phyloP scores from a whole-genome alignment of 108 stramenopile genomes.

The Thalassiosira profunda region DNA sequence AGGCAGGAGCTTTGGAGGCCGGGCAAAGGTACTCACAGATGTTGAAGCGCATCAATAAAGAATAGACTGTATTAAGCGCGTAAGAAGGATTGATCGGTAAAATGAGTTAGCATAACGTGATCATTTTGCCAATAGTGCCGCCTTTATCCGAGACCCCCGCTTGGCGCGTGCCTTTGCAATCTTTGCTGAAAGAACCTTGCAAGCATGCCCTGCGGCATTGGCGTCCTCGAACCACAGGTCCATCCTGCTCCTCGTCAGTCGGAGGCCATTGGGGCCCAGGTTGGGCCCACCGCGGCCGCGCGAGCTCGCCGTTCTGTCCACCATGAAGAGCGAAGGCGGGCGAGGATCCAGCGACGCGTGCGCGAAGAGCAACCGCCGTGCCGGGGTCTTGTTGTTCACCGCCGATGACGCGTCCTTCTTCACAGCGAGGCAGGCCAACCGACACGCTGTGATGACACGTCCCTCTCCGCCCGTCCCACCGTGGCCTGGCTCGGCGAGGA shows the following conservation, averaged over 20 bases:
- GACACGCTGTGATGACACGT: slow-evolving; percentile 66
- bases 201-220: slow-evolving; percentile 61
- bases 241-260: slow-evolving; percentile 54
- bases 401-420: slow-evolving; percentile 51
- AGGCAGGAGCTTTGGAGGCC: too few species aligned
- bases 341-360: slow-evolving; percentile 58
- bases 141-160: slow-evolving; percentile 42
- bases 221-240: slow-evolving; percentile 92
- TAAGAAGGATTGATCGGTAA: too few species aligned
- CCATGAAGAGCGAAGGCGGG: slow-evolving; percentile 70
- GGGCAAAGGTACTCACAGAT: too few species aligned
- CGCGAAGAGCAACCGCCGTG: slow-evolving; percentile 70
- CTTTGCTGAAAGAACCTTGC: slow-evolving; percentile 49
- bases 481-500: slow-evolving; percentile 78
- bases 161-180: slow-evolving; percentile 55
- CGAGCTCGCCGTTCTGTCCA: slow-evolving; percentile 25
- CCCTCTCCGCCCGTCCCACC: slow-evolving; percentile 65
- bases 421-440: slow-evolving; percentile 53
- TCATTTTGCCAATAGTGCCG: slow-evolving; percentile 34
- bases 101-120: too few species aligned
- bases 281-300: slow-evolving; percentile 13
- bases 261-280: slow-evolving; percentile 25
- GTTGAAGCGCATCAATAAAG: too few species aligned
- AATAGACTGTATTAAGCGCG: too few species aligned
- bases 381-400: slow-evolving; percentile 57